phyloP scores from a whole-genome alignment of 2,329 filamentous ascomycete genomes.

The Apiospora saccharicola region DNA sequence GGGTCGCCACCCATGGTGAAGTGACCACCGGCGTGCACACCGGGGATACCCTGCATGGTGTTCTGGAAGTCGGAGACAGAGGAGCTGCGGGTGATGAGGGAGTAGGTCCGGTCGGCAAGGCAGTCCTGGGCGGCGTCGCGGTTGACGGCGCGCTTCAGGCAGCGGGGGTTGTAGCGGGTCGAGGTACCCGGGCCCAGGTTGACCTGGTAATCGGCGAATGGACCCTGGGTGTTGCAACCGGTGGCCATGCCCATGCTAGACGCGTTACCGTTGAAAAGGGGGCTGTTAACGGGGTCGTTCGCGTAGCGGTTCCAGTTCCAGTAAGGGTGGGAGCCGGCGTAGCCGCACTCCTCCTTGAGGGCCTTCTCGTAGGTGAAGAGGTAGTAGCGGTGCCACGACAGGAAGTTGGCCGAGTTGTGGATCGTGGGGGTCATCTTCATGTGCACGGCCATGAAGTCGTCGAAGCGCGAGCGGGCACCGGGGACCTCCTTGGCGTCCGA shows the following conservation, averaged over 20 bases:
- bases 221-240: constrained; percentile 55
- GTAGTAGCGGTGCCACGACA: constrained; percentile 36
- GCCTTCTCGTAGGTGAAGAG: constrained; percentile 34
- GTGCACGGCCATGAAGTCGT: constrained; percentile 41
- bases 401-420: constrained; percentile 36
- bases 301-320: constrained; percentile 54
- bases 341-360: constrained; percentile 37
- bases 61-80: constrained; percentile 46
- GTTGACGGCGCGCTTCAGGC: constrained; percentile 41
- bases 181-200: constrained; percentile 39
- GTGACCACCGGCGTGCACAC: constrained; percentile 40
- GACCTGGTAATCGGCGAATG: constrained; percentile 43
- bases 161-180: constrained; percentile 45
- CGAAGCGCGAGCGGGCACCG: constrained; percentile 35
- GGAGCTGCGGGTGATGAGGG: constrained; percentile 29
- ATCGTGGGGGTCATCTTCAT: constrained; percentile 34
- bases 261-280: constrained; percentile 56
- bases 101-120: constrained; percentile 36
- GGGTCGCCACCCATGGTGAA: constrained; percentile 42
- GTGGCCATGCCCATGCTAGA: constrained; percentile 52
- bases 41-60: constrained; percentile 44
- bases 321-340: constrained; percentile 40
- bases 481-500: constrained; percentile 31
- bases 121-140: constrained; percentile 33
- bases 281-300: constrained; percentile 48